These are phyloP conservation scores for Pichia gijzeniarum DNA, from an alignment of 805 yeast species.

Conservation along the genomic window DNA sequence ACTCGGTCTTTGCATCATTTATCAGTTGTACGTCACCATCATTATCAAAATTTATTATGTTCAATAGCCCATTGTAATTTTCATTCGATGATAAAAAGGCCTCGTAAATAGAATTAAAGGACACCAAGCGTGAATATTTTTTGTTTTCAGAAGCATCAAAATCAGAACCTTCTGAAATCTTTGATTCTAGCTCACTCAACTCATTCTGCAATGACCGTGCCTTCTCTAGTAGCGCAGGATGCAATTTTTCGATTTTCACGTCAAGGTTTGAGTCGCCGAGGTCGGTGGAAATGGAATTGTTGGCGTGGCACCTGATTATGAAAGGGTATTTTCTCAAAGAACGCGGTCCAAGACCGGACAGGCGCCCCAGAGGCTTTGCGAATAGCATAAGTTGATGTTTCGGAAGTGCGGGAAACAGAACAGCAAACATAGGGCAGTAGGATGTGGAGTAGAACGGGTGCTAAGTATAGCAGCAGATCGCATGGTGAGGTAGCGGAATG, in stretches of 20 bases:
- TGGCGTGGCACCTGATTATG: too few relatives aligned
- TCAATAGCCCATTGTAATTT: constrained; percentile 30
- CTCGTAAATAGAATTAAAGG: constrained; percentile 36
- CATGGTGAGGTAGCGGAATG: too few relatives aligned
- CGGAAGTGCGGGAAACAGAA: too few relatives aligned
- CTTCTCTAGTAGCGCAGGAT: constrained; percentile 45
- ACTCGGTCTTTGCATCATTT: constrained; percentile 58
- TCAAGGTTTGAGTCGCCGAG: not conserved
- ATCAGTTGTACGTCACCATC: constrained; percentile 41
- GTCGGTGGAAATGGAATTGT: too few relatives aligned
- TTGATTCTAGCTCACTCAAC: constrained; percentile 34
- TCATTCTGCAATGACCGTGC: constrained; percentile 40
- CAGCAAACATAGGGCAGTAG: too few relatives aligned
- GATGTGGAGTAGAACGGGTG: too few relatives aligned
- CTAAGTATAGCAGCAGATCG: too few relatives aligned
- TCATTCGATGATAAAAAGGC: constrained; percentile 31
- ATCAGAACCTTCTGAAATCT: constrained; percentile 35
- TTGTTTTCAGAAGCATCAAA: constrained; percentile 46
- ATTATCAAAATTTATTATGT: constrained; percentile 24
- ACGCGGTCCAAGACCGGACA: too few relatives aligned
- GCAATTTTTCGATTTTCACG: constrained; percentile 21
- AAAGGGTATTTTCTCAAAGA: too few relatives aligned
- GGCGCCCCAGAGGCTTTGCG: too few relatives aligned
- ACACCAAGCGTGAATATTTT: constrained; percentile 38
- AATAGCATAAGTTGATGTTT: too few relatives aligned